Percentiles rank a stretch among this genome's conserved stretches.
Conservation (phyloP, 768 basidiomycete genomes). For the Mycena epipterygia region DNA sequence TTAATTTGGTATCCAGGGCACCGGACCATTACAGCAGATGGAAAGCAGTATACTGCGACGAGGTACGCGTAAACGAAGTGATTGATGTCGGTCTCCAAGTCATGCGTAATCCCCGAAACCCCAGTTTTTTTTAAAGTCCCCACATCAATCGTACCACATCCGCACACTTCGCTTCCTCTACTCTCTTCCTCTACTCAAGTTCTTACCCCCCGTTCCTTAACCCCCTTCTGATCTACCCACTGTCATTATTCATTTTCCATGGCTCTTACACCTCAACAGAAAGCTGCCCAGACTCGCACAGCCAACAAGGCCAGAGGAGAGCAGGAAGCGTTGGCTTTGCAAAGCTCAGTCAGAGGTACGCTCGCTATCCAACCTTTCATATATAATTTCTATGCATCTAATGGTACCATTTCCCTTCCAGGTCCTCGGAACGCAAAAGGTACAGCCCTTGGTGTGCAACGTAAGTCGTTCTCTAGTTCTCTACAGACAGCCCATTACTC, state of each 20-base stretch:
- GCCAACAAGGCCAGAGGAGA: not conserved
- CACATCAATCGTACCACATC: not conserved
- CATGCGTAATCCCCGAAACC: no score
- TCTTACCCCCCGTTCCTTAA: no score
- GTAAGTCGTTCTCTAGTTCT: no score
- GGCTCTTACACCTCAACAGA: slow-evolving; percentile 7
- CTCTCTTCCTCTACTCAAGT: not conserved
- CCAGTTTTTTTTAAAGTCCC: not conserved
- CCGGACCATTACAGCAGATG: not conserved
- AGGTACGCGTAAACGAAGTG: no score
- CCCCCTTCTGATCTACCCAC: not conserved
- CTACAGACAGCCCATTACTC: no score
- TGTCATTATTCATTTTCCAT: not conserved
- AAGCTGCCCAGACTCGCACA: not conserved
- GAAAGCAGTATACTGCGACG: not conserved
- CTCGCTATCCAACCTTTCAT: no score
- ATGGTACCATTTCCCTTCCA: no score
- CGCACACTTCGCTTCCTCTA: not conserved
- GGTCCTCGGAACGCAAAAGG: no score
- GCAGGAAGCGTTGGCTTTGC: not conserved
- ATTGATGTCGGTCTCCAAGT: no score
- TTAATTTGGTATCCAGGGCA: not conserved
- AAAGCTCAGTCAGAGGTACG: not conserved
- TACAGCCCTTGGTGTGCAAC: no score
- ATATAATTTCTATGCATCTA: no score